Evolutionary conservation across 2,329 filamentous ascomycete genomes (phyloP).

Genomic region (Ophiobolus disseminans): DNA sequence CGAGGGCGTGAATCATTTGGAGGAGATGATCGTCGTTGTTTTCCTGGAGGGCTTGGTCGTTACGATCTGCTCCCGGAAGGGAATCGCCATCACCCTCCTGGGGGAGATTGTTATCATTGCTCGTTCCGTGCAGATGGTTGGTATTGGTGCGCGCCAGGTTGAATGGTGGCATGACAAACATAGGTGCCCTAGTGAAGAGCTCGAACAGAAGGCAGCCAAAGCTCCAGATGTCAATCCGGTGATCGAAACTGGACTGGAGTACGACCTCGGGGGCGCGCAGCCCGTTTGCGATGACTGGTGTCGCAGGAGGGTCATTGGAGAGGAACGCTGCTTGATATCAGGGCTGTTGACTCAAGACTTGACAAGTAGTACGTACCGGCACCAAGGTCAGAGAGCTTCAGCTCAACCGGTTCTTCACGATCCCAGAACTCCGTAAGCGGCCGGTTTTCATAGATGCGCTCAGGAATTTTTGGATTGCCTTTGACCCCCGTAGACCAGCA

Average conservation of each 20-base stretch:
- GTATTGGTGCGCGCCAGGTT: slow-evolving; percentile 11
- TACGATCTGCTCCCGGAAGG: slow-evolving; percentile 11
- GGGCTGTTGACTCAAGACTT: slow-evolving; percentile 7
- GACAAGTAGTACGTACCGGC: slow-evolving; percentile 10
- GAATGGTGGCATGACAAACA: slow-evolving; percentile 11
- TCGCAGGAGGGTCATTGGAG: slow-evolving; percentile 8
- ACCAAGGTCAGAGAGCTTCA: slow-evolving; percentile 12
- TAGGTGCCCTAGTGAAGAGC: slow-evolving; percentile 29
- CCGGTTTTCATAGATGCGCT: slow-evolving; percentile 11
- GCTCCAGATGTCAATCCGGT: slow-evolving; percentile 45
- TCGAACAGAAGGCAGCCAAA: slow-evolving; percentile 44
- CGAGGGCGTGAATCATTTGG: slow-evolving; percentile 11
- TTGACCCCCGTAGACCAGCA: slow-evolving; percentile 6
- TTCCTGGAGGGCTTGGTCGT: slow-evolving; percentile 10
- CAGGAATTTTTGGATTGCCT: slow-evolving; percentile 11
- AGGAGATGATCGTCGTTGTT: slow-evolving; percentile 12
- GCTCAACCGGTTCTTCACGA: slow-evolving; percentile 7
- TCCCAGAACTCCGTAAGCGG: slow-evolving; percentile 12
- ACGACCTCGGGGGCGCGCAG: slow-evolving; percentile 39
- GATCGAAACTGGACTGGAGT: slow-evolving; percentile 40
- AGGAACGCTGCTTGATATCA: slow-evolving; percentile 9
- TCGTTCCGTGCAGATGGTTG: slow-evolving; percentile 12
- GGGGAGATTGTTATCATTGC: slow-evolving; percentile 11
- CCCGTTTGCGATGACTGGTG: slow-evolving; percentile 6
- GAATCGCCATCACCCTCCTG: slow-evolving; percentile 11